Conservation (phyloP, 139 green algal genomes). For the Diplosphaera chodatii region DNA sequence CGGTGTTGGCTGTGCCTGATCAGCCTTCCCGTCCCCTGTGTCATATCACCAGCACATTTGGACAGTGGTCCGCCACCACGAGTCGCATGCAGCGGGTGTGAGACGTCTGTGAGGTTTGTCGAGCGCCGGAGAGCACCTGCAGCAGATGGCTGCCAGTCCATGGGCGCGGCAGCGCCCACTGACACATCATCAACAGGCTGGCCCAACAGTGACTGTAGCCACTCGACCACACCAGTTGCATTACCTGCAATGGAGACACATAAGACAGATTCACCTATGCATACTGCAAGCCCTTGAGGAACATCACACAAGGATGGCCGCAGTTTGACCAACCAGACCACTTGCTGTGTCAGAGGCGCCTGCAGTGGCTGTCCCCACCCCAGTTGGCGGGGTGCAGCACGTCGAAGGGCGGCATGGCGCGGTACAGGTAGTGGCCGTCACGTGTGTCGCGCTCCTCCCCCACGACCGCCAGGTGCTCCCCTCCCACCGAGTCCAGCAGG, state of each 20-base stretch:
- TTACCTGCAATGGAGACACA: neutral
- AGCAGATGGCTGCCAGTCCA: neutral
- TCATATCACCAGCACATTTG: no score
- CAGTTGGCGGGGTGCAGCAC: neutral
- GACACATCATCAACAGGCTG: neutral
- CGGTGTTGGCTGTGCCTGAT: neutral
- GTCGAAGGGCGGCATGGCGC: neutral
- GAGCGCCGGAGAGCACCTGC: neutral
- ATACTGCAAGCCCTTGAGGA: no score
- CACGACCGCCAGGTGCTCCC: constrained; percentile 27
- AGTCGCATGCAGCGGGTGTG: no score
- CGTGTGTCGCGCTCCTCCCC: constrained; percentile 42
- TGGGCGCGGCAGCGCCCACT: neutral
- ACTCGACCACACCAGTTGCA: neutral
- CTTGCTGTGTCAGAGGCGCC: no score
- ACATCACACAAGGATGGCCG: no score
- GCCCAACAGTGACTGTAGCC: neutral
- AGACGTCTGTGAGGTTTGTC: no score
- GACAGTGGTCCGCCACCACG: no score
- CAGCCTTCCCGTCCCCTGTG: neutral
- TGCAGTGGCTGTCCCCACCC: neutral
- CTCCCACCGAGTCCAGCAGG: constrained; percentile 27
- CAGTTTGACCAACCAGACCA: no score
- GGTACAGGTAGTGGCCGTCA: constrained; percentile 52
- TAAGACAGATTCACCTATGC: no score